A percentile compares a stretch with the other conserved stretches of the same genome.
Evolutionary conservation across 108 stramenopile species (phyloP).

Genomic region (Cyclostephanos invisitatus): DNA sequence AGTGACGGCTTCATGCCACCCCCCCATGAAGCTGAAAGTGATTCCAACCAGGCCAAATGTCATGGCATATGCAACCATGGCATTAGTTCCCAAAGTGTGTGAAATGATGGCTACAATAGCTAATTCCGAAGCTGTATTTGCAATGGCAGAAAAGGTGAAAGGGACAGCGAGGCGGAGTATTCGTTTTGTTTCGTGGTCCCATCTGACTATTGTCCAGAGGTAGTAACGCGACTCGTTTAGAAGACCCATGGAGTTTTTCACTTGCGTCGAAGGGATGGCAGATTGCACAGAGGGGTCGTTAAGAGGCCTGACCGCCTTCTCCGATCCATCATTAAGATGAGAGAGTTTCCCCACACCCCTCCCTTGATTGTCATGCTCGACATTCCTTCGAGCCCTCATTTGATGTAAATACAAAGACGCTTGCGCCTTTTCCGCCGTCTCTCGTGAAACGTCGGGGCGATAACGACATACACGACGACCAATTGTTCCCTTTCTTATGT

Average conservation of each 20-base stretch:
- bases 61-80: constrained; percentile 43
- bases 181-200: constrained; percentile 40
- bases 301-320: neutral
- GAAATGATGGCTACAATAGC: constrained; percentile 29
- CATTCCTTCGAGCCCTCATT: neutral
- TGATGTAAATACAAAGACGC: constrained; percentile 4
- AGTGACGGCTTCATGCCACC: constrained; percentile 31
- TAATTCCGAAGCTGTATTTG: constrained; percentile 20
- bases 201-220: constrained; percentile 3
- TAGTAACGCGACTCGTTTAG: neutral
- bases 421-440: constrained; percentile 12
- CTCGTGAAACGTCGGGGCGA: neutral
- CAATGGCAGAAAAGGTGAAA: constrained; percentile 27
- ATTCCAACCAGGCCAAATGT: constrained; percentile 36
- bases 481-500: neutral
- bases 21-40: constrained; percentile 32
- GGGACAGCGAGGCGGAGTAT: constrained; percentile 34
- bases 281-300: neutral
- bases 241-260: neutral
- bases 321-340: neutral
- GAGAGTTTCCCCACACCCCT: neutral
- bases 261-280: neutral
- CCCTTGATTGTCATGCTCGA: neutral
- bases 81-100: constrained; percentile 36
- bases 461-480: no score